These are phyloP conservation scores for Nicotiana undulata DNA, from an alignment of 257 asterid genomes.

Conservation along the genomic window DNA sequence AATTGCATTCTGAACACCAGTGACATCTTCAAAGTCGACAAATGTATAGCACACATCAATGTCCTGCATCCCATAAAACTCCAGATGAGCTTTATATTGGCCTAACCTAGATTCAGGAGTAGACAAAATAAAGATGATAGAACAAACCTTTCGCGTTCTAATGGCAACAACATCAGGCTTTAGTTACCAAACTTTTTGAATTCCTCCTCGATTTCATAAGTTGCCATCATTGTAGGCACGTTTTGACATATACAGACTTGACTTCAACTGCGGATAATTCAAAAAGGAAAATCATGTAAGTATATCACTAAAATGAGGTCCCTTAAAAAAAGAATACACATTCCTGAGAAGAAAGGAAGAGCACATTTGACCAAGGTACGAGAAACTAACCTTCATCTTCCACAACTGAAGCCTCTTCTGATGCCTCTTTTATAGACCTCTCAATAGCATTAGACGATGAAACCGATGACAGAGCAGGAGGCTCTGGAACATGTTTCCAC, in stretches of 20 bases:
- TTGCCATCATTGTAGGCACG: conserved; percentile 85
- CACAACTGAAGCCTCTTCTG: conserved; percentile 52
- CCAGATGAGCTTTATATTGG: background rate
- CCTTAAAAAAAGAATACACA: background rate
- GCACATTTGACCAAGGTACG: background rate
- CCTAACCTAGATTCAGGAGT: background rate
- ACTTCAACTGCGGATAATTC: conserved; percentile 50
- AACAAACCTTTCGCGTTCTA: conserved; percentile 89
- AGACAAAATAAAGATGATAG: background rate
- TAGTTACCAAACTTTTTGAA: conserved; percentile 88
- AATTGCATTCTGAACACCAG: conserved; percentile 93
- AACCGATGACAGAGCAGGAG: conserved; percentile 39
- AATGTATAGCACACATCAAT: conserved; percentile 91
- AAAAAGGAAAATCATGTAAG: conserved; percentile 3
- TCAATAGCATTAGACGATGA: conserved; percentile 41
- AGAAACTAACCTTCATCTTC: conserved; percentile 70
- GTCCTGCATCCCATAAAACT: conserved; percentile 48
- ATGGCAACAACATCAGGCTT: conserved; percentile 91
- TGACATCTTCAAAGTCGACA: conserved; percentile 84
- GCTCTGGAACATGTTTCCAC: conserved; percentile 54
- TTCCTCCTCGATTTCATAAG: conserved; percentile 87
- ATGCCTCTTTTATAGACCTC: conserved; percentile 43
- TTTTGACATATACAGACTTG: conserved; percentile 88
- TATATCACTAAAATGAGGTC: background rate
- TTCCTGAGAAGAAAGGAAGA: background rate